Evolutionary conservation across 345 rosid genomes (phyloP), one percentile per base, ranked within the genome.

Genomic region (Brassica rapa): DNA sequence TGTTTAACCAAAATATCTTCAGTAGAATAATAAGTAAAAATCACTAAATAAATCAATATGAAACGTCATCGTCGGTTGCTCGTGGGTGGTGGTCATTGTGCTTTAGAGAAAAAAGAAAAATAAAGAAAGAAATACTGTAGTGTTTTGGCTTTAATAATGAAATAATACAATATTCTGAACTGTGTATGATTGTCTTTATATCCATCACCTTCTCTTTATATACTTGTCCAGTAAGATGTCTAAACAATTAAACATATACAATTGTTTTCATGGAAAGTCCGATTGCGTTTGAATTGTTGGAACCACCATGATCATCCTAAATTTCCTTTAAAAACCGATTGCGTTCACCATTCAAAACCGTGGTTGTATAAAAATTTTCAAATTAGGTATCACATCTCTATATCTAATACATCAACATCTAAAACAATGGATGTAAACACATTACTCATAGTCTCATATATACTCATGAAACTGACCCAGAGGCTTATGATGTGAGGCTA

Each of bases 371-470:
- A 37, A 11, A 66, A 55, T 37, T 3, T 29, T 33, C 4, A 66
- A 11, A 69, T 76, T 76, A 69, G 41, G 74, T 69, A 62, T n/a
- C 63, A 77, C 55, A n/a, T n/a, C n/a, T n/a, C n/a, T n/a, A n/a
- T n/a, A n/a, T n/a, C n/a, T n/a, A n/a, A n/a, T n/a, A n/a, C n/a
- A 77, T 77, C 8, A n/a, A 68, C 49, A 57, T 68, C 27, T 60
- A 35, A 16, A 57, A 33, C 30, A 25, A 39, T 19, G 21, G 21
- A 19, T 19, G 21, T 19, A 19, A 19, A 35, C 7, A 24, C 63
- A 59, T 1, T 7, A 35, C 46, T 15, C 7, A 23, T 59, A 57
- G 27, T 59, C 29, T 59, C 62, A 39, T 14, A 56, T 21, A 68
- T 68, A 43, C 0, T 29, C 53, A 51, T 70, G 70, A 62, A 70